phyloP scores from a whole-genome alignment of 768 basidiomycete species.

The Neoboletus subvelutipes region DNA sequence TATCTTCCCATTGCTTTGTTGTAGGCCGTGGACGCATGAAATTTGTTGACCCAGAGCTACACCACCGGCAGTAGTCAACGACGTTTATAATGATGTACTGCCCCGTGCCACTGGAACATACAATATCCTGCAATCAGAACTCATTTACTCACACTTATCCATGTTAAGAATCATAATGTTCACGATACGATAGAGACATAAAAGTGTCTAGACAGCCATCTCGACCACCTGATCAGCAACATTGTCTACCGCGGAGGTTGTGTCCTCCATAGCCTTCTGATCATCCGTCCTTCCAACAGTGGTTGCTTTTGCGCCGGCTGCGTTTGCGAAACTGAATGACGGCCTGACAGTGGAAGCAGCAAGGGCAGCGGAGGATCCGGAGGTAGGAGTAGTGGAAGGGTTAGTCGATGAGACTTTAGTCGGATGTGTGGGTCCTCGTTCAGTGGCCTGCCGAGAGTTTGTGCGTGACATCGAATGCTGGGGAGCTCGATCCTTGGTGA shows the following conservation, averaged over 20 bases:
- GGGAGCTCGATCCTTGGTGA: constrained; percentile 34
- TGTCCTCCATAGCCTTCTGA: constrained; percentile 9
- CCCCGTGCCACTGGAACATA: not conserved
- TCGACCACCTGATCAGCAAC: constrained; percentile 19
- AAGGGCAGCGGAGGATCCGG: constrained; percentile 30
- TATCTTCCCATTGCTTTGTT: not conserved
- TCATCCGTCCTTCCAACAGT: constrained; percentile 19
- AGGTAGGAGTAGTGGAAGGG: constrained; percentile 7
- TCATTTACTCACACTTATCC: not conserved
- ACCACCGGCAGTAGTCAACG: constrained; percentile 25
- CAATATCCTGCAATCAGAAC: constrained; percentile 3
- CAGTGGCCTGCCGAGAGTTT: constrained; percentile 47
- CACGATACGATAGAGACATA: constrained; percentile 16
- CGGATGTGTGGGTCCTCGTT: constrained; percentile 38
- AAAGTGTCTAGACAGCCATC: constrained; percentile 16
- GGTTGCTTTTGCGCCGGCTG: constrained; percentile 45
- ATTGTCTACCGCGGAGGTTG: constrained; percentile 3
- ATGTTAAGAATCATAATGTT: constrained; percentile 5
- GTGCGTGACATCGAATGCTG: constrained; percentile 48
- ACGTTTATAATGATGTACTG: not conserved
- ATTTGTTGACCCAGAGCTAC: constrained; percentile 58
- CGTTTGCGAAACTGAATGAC: constrained; percentile 79
- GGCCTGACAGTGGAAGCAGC: constrained; percentile 57
- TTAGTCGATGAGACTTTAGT: constrained; percentile 35
- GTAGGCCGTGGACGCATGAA: constrained; percentile 68